Conservation (phyloP, 768 basidiomycete genomes). For the Lentinula detonsa region DNA sequence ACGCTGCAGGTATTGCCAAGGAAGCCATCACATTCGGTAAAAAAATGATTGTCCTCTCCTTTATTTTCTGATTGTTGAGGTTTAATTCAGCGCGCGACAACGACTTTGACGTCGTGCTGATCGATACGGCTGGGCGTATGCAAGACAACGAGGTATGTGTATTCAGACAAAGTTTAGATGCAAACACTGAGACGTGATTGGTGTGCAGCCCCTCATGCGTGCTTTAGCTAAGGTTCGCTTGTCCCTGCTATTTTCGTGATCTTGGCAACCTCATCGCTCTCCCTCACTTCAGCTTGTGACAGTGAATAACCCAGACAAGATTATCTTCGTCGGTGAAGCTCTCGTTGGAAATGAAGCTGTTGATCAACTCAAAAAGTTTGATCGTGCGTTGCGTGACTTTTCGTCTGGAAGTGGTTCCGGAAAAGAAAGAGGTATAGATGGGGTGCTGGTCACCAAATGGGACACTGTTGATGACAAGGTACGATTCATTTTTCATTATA, state of each 20-base stretch:
- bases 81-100: constrained; percentile 66
- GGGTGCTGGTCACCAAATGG: constrained; percentile 98
- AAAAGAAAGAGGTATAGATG: constrained; percentile 90
- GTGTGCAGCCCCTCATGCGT: constrained; percentile 82
- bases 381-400: constrained; percentile 89
- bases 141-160: constrained; percentile 90
- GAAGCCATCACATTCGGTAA: constrained; percentile 89
- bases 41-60: neutral
- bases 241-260: constrained; percentile 1
- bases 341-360: constrained; percentile 98
- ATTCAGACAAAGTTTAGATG: neutral
- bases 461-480: constrained; percentile 98
- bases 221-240: constrained; percentile 83
- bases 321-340: constrained; percentile 97
- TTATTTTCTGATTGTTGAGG: constrained; percentile 6
- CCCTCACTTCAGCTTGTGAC: constrained; percentile 62
- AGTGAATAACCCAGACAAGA: constrained; percentile 94
- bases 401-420: constrained; percentile 56
- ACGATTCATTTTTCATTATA: constrained; percentile 12
- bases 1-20: constrained; percentile 96
- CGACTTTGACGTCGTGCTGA: constrained; percentile 92
- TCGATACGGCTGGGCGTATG: constrained; percentile 98
- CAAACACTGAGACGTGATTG: constrained; percentile 1
- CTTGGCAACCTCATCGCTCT: neutral
- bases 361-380: constrained; percentile 95